Evolutionary conservation across 75 land plant genomes (phyloP).

Genomic region (Picea glauca): DNA sequence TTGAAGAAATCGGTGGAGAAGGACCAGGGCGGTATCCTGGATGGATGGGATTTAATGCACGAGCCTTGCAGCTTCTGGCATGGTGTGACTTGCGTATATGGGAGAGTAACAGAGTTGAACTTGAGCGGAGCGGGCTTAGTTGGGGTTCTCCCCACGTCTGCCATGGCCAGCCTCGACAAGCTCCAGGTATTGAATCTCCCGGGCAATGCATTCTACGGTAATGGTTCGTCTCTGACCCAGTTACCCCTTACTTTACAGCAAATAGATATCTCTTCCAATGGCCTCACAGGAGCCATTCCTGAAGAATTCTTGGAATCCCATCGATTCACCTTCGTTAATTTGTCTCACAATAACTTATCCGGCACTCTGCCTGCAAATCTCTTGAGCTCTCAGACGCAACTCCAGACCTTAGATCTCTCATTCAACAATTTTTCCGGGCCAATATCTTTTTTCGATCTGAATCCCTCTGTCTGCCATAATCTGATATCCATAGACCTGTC

Average conservation of each 20-base stretch:
- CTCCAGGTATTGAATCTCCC: slow-evolving; percentile 43
- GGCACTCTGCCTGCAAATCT: slow-evolving; percentile 33
- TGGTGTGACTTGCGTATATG: slow-evolving; percentile 46
- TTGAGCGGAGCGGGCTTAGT: slow-evolving; percentile 27
- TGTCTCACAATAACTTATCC: slow-evolving; percentile 48
- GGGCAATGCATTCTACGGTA: slow-evolving; percentile 32
- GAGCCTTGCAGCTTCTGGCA: slow-evolving; percentile 47
- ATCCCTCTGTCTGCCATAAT: slow-evolving; percentile 21
- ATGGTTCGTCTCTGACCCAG: slow-evolving; percentile 24
- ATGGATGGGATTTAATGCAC: slow-evolving; percentile 29
- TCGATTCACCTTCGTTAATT: slow-evolving; percentile 31
- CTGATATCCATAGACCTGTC: slow-evolving; percentile 53
- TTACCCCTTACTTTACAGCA: slow-evolving; percentile 20
- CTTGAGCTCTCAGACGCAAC: slow-evolving; percentile 17
- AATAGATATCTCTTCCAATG: slow-evolving; percentile 46
- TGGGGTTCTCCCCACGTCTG: slow-evolving; percentile 26
- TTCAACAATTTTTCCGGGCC: slow-evolving; percentile 62
- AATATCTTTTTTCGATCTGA: slow-evolving; percentile 18
- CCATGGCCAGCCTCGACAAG: slow-evolving; percentile 42
- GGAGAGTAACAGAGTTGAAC: slow-evolving; percentile 44
- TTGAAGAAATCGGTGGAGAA: slow-evolving; percentile 43
- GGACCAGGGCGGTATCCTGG: slow-evolving; percentile 45
- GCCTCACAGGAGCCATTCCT: slow-evolving; percentile 32
- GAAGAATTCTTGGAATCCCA: slow-evolving; percentile 20
- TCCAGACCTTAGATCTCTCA: slow-evolving; percentile 70